phyloP scores from a whole-genome alignment of 129 eudicot genomes.

The Scalesia atractyloides region DNA sequence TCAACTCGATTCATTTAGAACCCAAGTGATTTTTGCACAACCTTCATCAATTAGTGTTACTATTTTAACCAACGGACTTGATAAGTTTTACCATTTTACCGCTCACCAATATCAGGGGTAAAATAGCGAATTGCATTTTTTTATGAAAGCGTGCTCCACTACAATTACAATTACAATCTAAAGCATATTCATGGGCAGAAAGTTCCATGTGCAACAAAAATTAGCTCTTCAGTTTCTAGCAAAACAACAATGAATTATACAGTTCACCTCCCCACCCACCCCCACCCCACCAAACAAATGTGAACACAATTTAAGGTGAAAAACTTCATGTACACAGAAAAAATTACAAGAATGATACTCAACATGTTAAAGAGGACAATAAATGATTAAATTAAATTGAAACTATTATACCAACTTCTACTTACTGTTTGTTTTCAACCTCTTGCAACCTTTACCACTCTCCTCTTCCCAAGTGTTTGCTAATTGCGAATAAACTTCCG shows the following conservation, averaged over 20 bases:
- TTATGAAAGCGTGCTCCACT: background rate
- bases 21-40: no score
- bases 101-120: background rate
- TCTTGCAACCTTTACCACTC: conserved; percentile 53
- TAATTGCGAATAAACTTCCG: conserved; percentile 26
- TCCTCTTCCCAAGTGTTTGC: conserved; percentile 41
- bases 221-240: background rate
- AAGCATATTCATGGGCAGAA: background rate
- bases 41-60: background rate
- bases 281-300: background rate
- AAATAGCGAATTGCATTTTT: background rate
- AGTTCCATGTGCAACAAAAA: background rate
- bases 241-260: conserved; percentile 9
- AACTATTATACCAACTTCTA: conserved; percentile 27
- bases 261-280: background rate
- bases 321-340: conserved; percentile 29
- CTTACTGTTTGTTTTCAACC: conserved; percentile 61
- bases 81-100: background rate
- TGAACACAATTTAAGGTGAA: conserved; percentile 14
- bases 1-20: no score
- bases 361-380: conserved; percentile 21
- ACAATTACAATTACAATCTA: background rate
- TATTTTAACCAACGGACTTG: background rate
- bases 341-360: conserved; percentile 19
- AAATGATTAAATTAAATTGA: conserved; percentile 29